Conservation (phyloP, 2,329 filamentous ascomycete species). For the Aspergillus calidoustus region DNA sequence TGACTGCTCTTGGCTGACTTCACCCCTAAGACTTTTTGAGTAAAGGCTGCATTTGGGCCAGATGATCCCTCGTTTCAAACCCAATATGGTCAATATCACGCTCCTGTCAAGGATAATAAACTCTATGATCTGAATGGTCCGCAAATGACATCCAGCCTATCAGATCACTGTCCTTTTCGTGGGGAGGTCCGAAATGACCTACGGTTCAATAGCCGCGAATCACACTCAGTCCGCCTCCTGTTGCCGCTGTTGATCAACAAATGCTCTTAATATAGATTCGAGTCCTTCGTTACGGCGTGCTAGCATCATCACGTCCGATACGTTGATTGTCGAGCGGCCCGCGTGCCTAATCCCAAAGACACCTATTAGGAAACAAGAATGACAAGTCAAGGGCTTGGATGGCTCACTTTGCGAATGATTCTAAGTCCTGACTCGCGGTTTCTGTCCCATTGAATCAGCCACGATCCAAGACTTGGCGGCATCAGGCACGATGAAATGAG, state of each 20-base stretch:
- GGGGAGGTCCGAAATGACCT: background rate
- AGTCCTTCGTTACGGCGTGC: slow-evolving; percentile 86
- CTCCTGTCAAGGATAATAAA: slow-evolving; percentile 7
- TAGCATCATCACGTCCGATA: slow-evolving; percentile 85
- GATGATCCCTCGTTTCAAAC: background rate
- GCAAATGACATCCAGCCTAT: slow-evolving; percentile 1
- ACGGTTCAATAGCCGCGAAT: background rate
- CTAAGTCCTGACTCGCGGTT: slow-evolving; percentile 63
- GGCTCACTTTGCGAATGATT: slow-evolving; percentile 63
- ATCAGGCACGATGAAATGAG: background rate
- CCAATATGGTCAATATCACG: background rate
- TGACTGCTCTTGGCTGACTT: slow-evolving; percentile 13
- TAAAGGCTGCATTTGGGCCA: background rate
- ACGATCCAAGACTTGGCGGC: slow-evolving; percentile 13
- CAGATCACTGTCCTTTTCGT: too few relatives aligned
- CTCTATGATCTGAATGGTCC: background rate
- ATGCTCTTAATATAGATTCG: slow-evolving; percentile 67
- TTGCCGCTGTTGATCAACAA: slow-evolving; percentile 38
- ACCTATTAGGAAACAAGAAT: slow-evolving; percentile 4
- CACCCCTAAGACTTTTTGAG: background rate
- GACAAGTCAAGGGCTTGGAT: background rate
- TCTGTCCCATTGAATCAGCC: slow-evolving; percentile 41
- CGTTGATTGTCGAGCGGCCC: slow-evolving; percentile 76
- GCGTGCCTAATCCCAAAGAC: slow-evolving; percentile 69
- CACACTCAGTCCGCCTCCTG: slow-evolving; percentile 16